Percentiles rank a stretch among this genome's conserved stretches.
phyloP scores from a whole-genome alignment of 352 stramenopile species.

The Phytophthora boehmeriae region DNA sequence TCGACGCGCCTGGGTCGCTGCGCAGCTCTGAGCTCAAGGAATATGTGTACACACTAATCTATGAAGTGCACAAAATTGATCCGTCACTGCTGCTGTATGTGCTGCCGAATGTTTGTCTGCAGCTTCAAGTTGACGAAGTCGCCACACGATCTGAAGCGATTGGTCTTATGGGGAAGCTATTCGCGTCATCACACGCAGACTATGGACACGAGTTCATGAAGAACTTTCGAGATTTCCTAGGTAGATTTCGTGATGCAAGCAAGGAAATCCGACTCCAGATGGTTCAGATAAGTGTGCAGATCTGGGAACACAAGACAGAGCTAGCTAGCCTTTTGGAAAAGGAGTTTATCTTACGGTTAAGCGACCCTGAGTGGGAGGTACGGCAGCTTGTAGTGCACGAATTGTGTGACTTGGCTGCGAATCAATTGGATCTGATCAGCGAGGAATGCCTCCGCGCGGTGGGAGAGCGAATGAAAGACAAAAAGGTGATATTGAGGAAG shows the following conservation, averaged over 20 bases:
- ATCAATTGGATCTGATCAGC: slow-evolving; percentile 67
- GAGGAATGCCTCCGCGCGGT: slow-evolving; percentile 73
- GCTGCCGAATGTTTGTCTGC: slow-evolving; percentile 84
- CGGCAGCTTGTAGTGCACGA: slow-evolving; percentile 78
- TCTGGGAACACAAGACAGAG: slow-evolving; percentile 77
- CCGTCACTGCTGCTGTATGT: slow-evolving; percentile 80
- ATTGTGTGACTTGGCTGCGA: slow-evolving; percentile 81
- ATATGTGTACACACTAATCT: slow-evolving; percentile 85
- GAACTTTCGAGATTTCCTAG: slow-evolving; percentile 86
- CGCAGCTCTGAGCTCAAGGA: slow-evolving; percentile 67
- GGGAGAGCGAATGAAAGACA: slow-evolving; percentile 90
- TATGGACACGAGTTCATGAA: slow-evolving; percentile 83
- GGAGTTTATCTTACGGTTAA: slow-evolving; percentile 72
- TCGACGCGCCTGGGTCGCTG: slow-evolving; percentile 45
- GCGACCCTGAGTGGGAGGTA: slow-evolving; percentile 87
- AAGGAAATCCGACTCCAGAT: slow-evolving; percentile 89
- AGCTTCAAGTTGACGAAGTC: slow-evolving; percentile 88
- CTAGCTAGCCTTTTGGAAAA: slow-evolving; percentile 66
- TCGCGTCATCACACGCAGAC: slow-evolving; percentile 74
- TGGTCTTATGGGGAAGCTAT: slow-evolving; percentile 77
- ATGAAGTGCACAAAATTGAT: slow-evolving; percentile 83
- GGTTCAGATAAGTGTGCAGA: slow-evolving; percentile 69
- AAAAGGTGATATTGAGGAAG: slow-evolving; percentile 78
- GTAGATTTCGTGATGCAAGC: slow-evolving; percentile 85
- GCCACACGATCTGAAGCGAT: slow-evolving; percentile 81